phyloP scores from a whole-genome alignment of 176 grass and related monocot species.

The Oropetium thomaeum region DNA sequence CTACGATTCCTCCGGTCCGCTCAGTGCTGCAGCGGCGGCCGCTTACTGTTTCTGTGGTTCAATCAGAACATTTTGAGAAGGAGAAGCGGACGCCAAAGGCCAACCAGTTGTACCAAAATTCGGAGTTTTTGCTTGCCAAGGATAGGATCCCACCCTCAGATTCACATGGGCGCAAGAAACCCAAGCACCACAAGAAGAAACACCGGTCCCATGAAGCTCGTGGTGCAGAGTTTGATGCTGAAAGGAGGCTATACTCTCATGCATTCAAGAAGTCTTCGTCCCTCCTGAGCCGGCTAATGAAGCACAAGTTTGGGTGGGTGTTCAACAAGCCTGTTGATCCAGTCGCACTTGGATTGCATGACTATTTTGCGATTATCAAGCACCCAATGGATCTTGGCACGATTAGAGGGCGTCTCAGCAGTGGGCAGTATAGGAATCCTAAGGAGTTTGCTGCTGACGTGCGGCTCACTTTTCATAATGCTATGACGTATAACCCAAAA shows the following conservation, averaged over 20 bases:
- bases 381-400: conserved; percentile 95
- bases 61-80: conserved; percentile 65
- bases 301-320: conserved; percentile 90
- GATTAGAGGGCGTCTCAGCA: conserved; percentile 58
- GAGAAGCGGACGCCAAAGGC: conserved; percentile 87
- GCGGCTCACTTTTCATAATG: conserved; percentile 85
- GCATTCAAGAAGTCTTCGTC: conserved; percentile 72
- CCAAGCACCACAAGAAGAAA: conserved; percentile 60
- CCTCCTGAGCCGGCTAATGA: conserved; percentile 73
- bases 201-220: conserved; percentile 35
- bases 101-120: conserved; percentile 74
- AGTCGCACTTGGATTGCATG: conserved; percentile 70
- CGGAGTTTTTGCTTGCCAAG: conserved; percentile 88
- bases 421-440: conserved; percentile 71
- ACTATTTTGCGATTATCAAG: conserved; percentile 80
- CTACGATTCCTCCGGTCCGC: conserved; percentile 8
- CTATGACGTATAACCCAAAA: conserved; percentile 96
- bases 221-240: conserved; percentile 24
- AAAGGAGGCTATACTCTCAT: conserved; percentile 56
- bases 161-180: conserved; percentile 62
- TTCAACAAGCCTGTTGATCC: conserved; percentile 89
- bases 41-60: conserved; percentile 51
- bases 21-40: conserved; percentile 25
- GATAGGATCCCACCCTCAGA: conserved; percentile 64
- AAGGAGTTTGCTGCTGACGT: conserved; percentile 88